Evolutionary conservation across 306 rosid species (phyloP), one percentile per base, ranked within the genome.

Genomic region (Carpinus viminea): DNA sequence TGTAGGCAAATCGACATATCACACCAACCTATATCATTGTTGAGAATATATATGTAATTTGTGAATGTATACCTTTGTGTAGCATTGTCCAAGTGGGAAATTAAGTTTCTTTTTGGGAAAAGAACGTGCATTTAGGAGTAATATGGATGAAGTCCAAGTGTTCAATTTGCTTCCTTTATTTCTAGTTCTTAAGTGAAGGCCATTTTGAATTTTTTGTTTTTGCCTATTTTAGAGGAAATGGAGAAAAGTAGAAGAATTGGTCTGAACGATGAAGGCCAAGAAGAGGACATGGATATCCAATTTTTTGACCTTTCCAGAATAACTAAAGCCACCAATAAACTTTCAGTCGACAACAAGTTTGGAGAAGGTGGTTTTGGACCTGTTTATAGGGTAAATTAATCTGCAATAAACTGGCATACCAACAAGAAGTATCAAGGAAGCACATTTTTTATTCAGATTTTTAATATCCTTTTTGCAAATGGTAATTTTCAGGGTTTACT

Each of bases 341-440:
- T 91, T 51, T 83, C 93, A 43, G 21, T 17, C 36, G 5, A 71
- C 38, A 83, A 86, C 2, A 86, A 79, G 86, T 86, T 87, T 24
- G 91, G 90, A 1, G 81, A 89, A 83, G 93, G 94, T 28, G 93
- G 90, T 18, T 92, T 92, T 77, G 95, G 52, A 48, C 45, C 45
- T 0, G 45, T 41, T 5, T 41, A 41, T 1, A 41, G 0, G 45
- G 45, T 41, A 41, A 41, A 41, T 41, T 5, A 41, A 41, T 41
- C 0, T 41, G 45, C 45, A 41, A 41, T 41, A 38, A 38, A 38
- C 5, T 38, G 43, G 43, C 6, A 38, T 38, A 38, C 43, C 8
- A 41, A 41, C 45, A 41, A 41, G 0, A 41, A 41, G 45, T 41
- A 41, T 6, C 8, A 41, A 41, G 8, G 8, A 41, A 5, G 45